Base-by-base conservation (phyloP, 2,329 filamentous ascomycete genomes). In the Hortaea werneckii region DNA sequence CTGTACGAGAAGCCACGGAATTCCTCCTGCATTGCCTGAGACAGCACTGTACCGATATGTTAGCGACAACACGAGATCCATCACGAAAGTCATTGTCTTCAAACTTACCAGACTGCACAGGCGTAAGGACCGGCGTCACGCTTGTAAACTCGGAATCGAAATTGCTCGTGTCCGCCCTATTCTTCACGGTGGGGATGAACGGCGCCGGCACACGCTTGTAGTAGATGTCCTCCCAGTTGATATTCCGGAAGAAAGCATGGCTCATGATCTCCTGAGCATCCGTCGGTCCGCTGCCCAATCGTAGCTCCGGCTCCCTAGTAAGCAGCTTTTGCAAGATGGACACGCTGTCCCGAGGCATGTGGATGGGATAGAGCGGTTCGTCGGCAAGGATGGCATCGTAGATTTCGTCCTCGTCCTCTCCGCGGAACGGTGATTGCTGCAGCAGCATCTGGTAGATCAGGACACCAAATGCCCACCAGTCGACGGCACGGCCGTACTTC, bases 381-480 rank as follows among this genome's bases (percentile, higher is more conserved):
- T 98, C 92, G 6, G 90, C 88, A 38, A 98, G 79, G 70, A 98
- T 96, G 32, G 92, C 90, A 59, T 98, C 92, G 72, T 98, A 98
- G 53, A 98, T 98, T 69, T 98, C 92, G 64, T 98, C 92, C 63
- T 98, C 94, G 58, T 98, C 92, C 66, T 98, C 94, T 60, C 92
- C 92, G 58, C 92, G 84, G 84, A 98, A 98, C 0, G 92, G 92
- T 29, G 90, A 96, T 66, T 98, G 94, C 64, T 98, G 94, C 41
- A 98, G 79, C 47, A 98, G 83, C 94, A 98, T 98, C 67, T 98
- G 92, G 72, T 98, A 98, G 60, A 98, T 98, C 58, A 98, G 72
- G 29, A 98, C 92, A 65, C 92, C 92, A 67, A 98, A 98, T 5
- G 94, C 94, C 92, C 92, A 98, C 92, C 92, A 98, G 67, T 98